Evolutionary conservation across 768 basidiomycete genomes (phyloP), one percentile per base, ranked within the genome.

Genomic region (Crepidotus variabilis): DNA sequence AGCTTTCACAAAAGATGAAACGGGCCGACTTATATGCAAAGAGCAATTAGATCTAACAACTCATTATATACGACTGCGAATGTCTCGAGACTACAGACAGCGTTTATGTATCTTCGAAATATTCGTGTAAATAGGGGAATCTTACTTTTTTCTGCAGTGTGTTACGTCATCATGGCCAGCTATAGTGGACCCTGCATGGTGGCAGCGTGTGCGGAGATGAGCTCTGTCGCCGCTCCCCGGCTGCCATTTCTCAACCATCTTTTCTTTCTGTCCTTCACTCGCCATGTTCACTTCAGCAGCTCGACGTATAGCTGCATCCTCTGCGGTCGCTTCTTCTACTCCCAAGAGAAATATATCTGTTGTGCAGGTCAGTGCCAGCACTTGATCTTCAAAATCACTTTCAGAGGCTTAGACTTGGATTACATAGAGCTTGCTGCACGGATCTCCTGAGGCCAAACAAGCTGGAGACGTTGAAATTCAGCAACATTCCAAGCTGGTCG

Each of bases 401-500:
- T 8, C 8, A 8, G 47, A 22, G 7, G 32, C 28, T 21, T 46
- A 55, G n/a, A 28, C 32, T 24, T 32, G 45, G 23, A 55, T 34
- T n/a, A 47, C 51, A 53, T 71, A 94, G 93, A 84, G 89, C 18
- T 69, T 99, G 54, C 75, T 99, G 56, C 94, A 98, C 71, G 97
- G 97, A n/a, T 94, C 92, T 28, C 86, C 86, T 47, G 87, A 94
- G 65, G 95, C 95, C 47, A 89, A 91, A 72, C 78, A 81, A 65
- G 91, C 86, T 46, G 90, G 93, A 39, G 90, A 91, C 50, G 72
- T 84, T 35, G 87, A 88, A 56, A 74, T 81, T 47, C 82, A 83
- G 55, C 91, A 95, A 65, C 94, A 98, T 69, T 94, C 92, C 1
- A 81, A 85, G 63, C 73, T 95, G 7, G 88, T 99, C 39, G 96